These are phyloP conservation scores for Datura wrightii DNA, from an alignment of 257 asterid genomes.

Conservation along the genomic window DNA sequence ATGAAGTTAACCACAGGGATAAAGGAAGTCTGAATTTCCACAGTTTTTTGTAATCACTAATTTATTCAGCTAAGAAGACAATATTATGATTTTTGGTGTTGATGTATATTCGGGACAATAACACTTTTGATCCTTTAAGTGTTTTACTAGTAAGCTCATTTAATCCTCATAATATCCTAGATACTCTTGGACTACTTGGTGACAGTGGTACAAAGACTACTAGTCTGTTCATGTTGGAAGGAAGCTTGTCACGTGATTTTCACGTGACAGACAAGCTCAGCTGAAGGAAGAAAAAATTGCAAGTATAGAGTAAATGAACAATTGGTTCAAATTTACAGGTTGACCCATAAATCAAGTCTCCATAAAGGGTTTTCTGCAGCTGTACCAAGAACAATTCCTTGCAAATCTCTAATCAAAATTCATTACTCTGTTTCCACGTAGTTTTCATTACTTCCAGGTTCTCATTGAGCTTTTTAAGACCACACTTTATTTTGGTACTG, in stretches of 20 bases:
- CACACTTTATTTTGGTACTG: not conserved
- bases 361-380: not conserved
- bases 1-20: not conserved
- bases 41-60: not conserved
- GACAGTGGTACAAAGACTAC: not conserved
- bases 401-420: not conserved
- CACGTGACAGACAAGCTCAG: not conserved
- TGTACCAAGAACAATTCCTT: not conserved
- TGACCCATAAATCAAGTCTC: not conserved
- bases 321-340: not conserved
- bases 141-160: not conserved
- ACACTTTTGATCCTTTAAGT: not conserved
- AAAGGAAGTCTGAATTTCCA: not conserved
- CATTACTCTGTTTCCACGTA: not conserved
- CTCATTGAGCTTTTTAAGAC: not conserved
- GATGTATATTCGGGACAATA: not conserved
- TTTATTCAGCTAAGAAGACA: not conserved
- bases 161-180: not conserved
- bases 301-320: not conserved
- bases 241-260: not conserved
- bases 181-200: slow-evolving; percentile 17
- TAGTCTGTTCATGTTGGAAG: not conserved
- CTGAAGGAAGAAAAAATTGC: not conserved
- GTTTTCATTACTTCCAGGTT: not conserved
- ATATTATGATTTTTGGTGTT: not conserved